Base-by-base conservation (phyloP, 768 basidiomycete genomes). In the Pleurotus eryngii region DNA sequence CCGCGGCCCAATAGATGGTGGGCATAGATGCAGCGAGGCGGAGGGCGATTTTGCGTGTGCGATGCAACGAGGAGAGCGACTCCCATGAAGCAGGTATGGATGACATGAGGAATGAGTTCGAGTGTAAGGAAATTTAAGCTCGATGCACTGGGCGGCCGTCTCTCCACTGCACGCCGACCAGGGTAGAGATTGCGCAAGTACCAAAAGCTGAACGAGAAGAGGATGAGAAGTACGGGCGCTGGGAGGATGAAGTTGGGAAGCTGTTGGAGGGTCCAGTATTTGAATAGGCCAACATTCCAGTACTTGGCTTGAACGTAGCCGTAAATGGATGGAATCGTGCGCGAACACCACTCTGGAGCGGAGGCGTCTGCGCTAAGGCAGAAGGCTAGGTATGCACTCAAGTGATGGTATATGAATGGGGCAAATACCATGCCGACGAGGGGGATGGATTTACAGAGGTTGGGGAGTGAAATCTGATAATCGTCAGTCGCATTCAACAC, bases 201-300 rank as follows among this genome's bases (percentile, higher is more conserved):
- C 38, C 66, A 59, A 3, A 70, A 39, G 5, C 74, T 71, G 57
- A 81, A 84, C 4, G 70, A 56, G 55, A 79, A 70, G 38, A 86
- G 71, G 60, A 80, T 72, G 49, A 72, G 42, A 54, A 96, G 79
- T 0, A 88, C 78, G 0, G 96, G 96, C 0, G 82, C 64, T 14
- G 89, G 84, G 56, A 98, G 77, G 59, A 92, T 61, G 67, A 98
- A 90, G 70, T 98, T 97, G 46, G 97, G 97, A 2, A 93, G 63
- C 70, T 99, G 95, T 27, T 80, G 72, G 20, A 74, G 59, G 0
- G 87, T 87, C 92, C 92, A 99, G 70, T 98, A 98, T 2, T 77
- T 82, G 59, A 99, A 70, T 61, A 95, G 83, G 14, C 95, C 94
- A 45, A 81, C 74, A 67, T 89, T 78, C 97, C 96, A 99, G 69